Evolutionary conservation across 1,284 basidiomycete species (phyloP), one percentile per base, ranked within the genome.

Genomic region (Polyporus tsugae): DNA sequence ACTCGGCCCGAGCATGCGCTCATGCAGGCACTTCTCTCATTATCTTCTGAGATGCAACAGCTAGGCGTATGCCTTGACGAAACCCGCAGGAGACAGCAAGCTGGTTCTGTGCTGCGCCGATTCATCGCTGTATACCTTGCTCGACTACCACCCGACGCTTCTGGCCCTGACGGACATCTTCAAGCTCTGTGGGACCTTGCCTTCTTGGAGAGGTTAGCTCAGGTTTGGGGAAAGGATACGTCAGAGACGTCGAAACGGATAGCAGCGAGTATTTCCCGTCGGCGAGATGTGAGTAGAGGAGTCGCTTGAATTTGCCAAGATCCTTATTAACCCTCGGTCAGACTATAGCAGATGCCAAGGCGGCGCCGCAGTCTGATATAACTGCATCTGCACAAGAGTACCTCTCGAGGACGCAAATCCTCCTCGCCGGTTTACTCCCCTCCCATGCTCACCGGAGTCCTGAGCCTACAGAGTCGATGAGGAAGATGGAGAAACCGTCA

Each of bases 31-130:
- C 75, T 93, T 58, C 77, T 89, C 59, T 79, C 81, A 0, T 77
- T 93, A n/a, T 87, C 86, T 42, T 82, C 81, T 13, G 84, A 84
- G 4, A 78, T 91, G 63, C 86, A 88, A 68, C 83, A 85, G 25
- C 75, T 92, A 17, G 87, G 88, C 1, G 76, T 84, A 62, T 78
- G 81, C 59, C 78, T 81, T 65, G 78, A 84, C 61, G 76, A 78
- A 41, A 67, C 72, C 35, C 80, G 78, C 71, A 81, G 81, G 64
- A 69, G 73, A 55, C 66, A 70, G 61, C 75, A 85, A 55, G 76
- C 83, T 38, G 78, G 82, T 55, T 75, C 78, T 41, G 82, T 83
- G 6, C 76, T 90, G 33, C 79, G 79, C 29, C 74, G 79, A 25
- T 85, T 90, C 72, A 76, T 86, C 11, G 75, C 66, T 1, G 77